Evolutionary conservation across 2,329 filamentous ascomycete species (phyloP).

Genomic region (Berkeleyomyces rouxiae): DNA sequence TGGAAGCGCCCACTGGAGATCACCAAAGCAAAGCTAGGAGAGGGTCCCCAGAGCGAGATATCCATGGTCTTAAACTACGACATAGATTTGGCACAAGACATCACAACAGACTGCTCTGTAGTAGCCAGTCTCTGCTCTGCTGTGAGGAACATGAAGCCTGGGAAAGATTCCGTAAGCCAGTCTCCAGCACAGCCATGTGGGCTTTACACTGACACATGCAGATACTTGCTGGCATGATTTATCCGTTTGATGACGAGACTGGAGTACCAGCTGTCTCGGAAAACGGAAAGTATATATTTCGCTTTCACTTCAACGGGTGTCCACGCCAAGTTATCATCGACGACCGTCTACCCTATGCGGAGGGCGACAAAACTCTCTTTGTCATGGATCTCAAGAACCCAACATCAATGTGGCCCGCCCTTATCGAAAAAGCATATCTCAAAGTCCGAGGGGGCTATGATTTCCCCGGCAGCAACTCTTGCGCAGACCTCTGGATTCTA

Average conservation of each 20-base stretch:
- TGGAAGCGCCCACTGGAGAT: conserved; percentile 63
- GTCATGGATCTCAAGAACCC: conserved; percentile 76
- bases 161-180: conserved; percentile 45
- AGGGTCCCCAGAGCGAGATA: conserved; percentile 31
- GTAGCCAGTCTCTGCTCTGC: conserved; percentile 85
- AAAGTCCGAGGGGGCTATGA: conserved; percentile 94
- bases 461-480: conserved; percentile 93
- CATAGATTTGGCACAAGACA: conserved; percentile 83
- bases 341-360: conserved; percentile 68
- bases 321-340: conserved; percentile 78
- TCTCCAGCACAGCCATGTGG: no score
- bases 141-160: conserved; percentile 51
- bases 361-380: conserved; percentile 58
- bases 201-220: conserved; percentile 20
- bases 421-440: conserved; percentile 90
- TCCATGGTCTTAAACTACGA: conserved; percentile 41
- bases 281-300: conserved; percentile 79
- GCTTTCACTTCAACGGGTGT: conserved; percentile 92
- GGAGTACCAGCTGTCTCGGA: conserved; percentile 46
- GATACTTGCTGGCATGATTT: conserved; percentile 56
- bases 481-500: conserved; percentile 81
- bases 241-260: conserved; percentile 50
- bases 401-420: conserved; percentile 71
- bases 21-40: conserved; percentile 2
- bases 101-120: conserved; percentile 91